Evolutionary conservation across 176 grass and related monocot genomes (phyloP).

Genomic region (Microstegium vimineum): DNA sequence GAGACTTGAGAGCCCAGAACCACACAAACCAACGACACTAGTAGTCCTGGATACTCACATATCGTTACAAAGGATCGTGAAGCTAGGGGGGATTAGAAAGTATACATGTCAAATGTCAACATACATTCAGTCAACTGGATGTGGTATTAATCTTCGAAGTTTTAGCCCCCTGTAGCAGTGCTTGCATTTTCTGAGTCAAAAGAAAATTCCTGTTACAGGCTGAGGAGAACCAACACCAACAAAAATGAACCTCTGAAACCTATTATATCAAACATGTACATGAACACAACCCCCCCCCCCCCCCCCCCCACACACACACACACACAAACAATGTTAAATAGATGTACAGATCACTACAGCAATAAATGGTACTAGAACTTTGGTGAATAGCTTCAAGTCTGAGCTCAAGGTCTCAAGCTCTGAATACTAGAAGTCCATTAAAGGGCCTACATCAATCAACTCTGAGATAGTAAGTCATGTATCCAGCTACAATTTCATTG

Average conservation of each 20-base stretch:
- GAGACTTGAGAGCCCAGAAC: background rate
- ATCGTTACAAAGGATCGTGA: background rate
- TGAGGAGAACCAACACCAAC: background rate
- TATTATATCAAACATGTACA: background rate
- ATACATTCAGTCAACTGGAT: conserved; percentile 11
- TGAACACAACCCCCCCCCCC: too few relatives aligned
- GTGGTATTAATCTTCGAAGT: background rate
- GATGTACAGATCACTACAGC: background rate
- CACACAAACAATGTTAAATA: background rate
- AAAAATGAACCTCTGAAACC: background rate
- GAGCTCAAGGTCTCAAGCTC: background rate
- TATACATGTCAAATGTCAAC: background rate
- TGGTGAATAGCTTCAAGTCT: background rate
- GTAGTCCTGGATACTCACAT: background rate
- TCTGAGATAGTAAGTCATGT: background rate
- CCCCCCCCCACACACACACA: too few relatives aligned
- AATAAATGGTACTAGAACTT: background rate
- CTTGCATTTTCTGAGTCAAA: conserved; percentile 4
- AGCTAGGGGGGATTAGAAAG: background rate
- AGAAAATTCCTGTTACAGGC: background rate
- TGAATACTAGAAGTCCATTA: background rate
- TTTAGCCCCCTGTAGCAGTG: background rate
- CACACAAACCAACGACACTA: background rate
- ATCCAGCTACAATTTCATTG: background rate
- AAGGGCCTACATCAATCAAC: background rate